Base-by-base conservation (phyloP, 2,329 filamentous ascomycete genomes). In the Neospermospora avenae region DNA sequence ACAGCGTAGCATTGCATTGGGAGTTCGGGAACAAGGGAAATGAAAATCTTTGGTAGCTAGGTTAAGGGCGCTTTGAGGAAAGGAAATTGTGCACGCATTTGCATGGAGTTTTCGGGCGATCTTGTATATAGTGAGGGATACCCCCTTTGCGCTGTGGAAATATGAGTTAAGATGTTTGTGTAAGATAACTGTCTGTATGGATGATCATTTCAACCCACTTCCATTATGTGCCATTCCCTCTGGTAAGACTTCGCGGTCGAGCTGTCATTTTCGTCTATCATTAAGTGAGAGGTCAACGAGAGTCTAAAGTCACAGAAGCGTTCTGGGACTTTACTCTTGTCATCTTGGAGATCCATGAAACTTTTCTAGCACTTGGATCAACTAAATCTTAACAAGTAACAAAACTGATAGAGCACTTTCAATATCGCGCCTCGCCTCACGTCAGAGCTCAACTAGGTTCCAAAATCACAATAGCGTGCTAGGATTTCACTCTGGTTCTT, bases 101-200 rank as follows among this genome's bases (percentile, higher is more conserved):
- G 34, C 56, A 54, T 24, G 63, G 66, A 60, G 65, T 67, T 64
- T 28, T 54, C n/a, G 7, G 11, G 39, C 10, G 28, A 22, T 42
- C 25, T 62, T 57, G 46, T 63, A 58, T 63, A 62, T 42, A 52
- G 31, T 54, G 42, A 56, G 55, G 44, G 55, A 61, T 61, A 62
- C 62, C 64, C 65, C 52, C 11, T 58, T 63, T 60, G 58, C 59
- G 51, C 58, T 63, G 60, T 54, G 20, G 39, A 48, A 59, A 45
- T 57, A 51, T 51, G 39, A 44, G 28, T 24, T 13, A 35, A 44
- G 31, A 8, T 1, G n/a, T 59, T 4, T 28, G 22, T 54, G 24
- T 48, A 31, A 22, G 39, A 51, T 25, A 51, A n/a, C 35, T 18
- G 10, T 35, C 24, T 24, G 22, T 11, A 6, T n/a, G 10, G 20